These are phyloP conservation scores for Myriosclerotinia duriaeana DNA, from an alignment of 2,329 filamentous ascomycete species.

Conservation along the genomic window DNA sequence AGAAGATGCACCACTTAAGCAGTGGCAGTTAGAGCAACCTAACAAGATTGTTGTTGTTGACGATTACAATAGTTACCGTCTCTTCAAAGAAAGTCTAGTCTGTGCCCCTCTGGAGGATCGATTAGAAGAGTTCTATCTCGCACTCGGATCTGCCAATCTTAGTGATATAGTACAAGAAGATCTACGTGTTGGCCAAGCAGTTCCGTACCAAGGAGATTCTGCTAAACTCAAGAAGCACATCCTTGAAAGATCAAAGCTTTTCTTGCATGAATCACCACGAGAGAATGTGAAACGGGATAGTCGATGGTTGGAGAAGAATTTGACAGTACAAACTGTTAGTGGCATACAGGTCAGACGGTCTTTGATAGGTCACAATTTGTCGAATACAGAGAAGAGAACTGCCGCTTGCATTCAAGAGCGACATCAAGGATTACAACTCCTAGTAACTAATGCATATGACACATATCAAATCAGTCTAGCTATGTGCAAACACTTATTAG, in stretches of 20 bases:
- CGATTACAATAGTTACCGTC: constrained; percentile 82
- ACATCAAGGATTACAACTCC: constrained; percentile 63
- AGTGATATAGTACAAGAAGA: constrained; percentile 78
- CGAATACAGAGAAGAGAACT: constrained; percentile 71
- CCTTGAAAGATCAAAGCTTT: constrained; percentile 83
- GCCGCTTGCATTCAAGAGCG: constrained; percentile 64
- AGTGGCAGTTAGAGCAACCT: constrained; percentile 72
- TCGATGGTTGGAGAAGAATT: constrained; percentile 85
- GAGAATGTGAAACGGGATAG: constrained; percentile 83
- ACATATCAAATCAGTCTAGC: constrained; percentile 91
- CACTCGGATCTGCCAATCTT: constrained; percentile 74
- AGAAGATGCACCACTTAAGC: constrained; percentile 44
- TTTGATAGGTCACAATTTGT: constrained; percentile 68
- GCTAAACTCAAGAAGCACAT: constrained; percentile 74
- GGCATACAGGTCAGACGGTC: constrained; percentile 75
- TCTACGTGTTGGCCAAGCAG: constrained; percentile 59
- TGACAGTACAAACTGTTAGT: constrained; percentile 74
- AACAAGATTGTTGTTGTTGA: constrained; percentile 75
- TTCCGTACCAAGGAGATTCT: constrained; percentile 67
- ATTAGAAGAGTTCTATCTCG: constrained; percentile 80
- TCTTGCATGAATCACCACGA: constrained; percentile 71
- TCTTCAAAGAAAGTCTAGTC: constrained; percentile 82
- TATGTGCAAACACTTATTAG: constrained; percentile 76
- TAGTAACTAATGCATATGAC: constrained; percentile 68
- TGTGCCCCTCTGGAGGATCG: constrained; percentile 87